A percentile compares a stretch with the other conserved stretches of the same genome.
Evolutionary conservation across 2,329 filamentous ascomycete genomes (phyloP).

Genomic region (Ceratocystis harringtonii): DNA sequence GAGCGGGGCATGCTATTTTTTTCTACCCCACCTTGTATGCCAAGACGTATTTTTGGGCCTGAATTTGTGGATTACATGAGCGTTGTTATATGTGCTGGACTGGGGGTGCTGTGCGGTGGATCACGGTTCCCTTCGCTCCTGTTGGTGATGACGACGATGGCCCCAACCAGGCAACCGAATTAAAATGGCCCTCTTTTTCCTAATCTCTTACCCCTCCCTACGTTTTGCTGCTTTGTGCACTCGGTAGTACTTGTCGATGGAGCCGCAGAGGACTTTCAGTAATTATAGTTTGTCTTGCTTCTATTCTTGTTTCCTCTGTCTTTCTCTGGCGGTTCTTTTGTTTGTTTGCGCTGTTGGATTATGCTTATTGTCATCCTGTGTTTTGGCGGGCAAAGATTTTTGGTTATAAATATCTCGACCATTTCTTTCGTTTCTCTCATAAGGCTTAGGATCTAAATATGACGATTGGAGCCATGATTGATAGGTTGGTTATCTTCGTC

Average conservation of each 20-base stretch:
- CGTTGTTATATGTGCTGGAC: too few relatives aligned
- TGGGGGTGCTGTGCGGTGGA: too few relatives aligned
- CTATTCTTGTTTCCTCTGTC: not conserved
- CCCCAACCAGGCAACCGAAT: not conserved
- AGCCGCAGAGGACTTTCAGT: not conserved
- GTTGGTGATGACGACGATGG: not conserved
- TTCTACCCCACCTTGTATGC: not conserved
- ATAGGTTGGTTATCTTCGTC: not conserved
- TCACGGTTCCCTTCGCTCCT: not conserved
- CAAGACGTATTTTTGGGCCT: not conserved
- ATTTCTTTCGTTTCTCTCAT: not conserved
- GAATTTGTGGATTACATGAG: too few relatives aligned
- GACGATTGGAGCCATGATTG: not conserved
- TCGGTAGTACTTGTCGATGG: not conserved
- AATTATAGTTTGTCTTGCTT: not conserved
- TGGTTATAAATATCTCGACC: not conserved
- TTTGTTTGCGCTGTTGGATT: not conserved
- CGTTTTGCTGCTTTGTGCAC: not conserved
- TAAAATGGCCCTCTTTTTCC: not conserved
- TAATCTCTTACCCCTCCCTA: not conserved
- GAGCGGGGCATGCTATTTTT: not conserved
- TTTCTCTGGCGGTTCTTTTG: not conserved
- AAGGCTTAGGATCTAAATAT: not conserved
- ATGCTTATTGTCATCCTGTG: slow-evolving; percentile 6
- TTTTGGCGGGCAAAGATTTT: not conserved